Evolutionary conservation across 495 filamentous ascomycete genomes (phyloP).

Genomic region (Daldinia bambusicola): DNA sequence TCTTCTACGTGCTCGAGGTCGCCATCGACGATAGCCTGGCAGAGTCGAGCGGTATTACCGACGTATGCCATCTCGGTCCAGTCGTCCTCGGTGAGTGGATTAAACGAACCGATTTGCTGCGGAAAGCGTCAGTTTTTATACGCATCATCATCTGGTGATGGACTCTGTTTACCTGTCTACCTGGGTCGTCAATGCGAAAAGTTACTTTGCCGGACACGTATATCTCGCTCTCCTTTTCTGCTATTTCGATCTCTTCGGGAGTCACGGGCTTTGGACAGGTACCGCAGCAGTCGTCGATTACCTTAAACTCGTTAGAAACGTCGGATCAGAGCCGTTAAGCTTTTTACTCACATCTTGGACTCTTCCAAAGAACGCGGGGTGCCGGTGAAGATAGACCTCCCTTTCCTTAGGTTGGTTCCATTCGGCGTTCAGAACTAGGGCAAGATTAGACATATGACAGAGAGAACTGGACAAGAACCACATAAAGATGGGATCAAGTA

Average conservation of each 20-base stretch:
- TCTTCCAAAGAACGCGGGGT: constrained; percentile 69
- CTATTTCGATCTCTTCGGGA: constrained; percentile 73
- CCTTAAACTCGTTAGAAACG: constrained; percentile 54
- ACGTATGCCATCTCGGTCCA: constrained; percentile 86
- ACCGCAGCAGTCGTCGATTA: constrained; percentile 82
- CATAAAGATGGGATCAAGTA: too few relatives aligned
- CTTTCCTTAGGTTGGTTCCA: constrained; percentile 81
- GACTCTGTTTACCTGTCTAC: constrained; percentile 69
- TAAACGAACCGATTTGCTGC: constrained; percentile 70
- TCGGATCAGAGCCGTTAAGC: neutral
- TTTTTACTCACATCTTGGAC: constrained; percentile 48
- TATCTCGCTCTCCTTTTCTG: constrained; percentile 74
- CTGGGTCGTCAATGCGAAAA: constrained; percentile 82
- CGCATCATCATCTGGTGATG: too few relatives aligned
- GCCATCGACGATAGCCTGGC: constrained; percentile 77
- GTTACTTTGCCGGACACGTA: constrained; percentile 75
- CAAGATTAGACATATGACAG: constrained; percentile 18
- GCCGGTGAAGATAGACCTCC: constrained; percentile 77
- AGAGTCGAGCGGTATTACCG: constrained; percentile 74
- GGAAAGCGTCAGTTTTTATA: constrained; percentile 15
- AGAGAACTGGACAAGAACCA: too few relatives aligned
- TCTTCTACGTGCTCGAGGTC: constrained; percentile 72
- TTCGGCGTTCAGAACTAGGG: constrained; percentile 79
- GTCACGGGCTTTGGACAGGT: constrained; percentile 74
- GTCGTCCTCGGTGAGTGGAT: constrained; percentile 81